Evolutionary conservation across 345 rosid genomes (phyloP), one percentile per base, ranked within the genome.

Genomic region (Citrus australasica): DNA sequence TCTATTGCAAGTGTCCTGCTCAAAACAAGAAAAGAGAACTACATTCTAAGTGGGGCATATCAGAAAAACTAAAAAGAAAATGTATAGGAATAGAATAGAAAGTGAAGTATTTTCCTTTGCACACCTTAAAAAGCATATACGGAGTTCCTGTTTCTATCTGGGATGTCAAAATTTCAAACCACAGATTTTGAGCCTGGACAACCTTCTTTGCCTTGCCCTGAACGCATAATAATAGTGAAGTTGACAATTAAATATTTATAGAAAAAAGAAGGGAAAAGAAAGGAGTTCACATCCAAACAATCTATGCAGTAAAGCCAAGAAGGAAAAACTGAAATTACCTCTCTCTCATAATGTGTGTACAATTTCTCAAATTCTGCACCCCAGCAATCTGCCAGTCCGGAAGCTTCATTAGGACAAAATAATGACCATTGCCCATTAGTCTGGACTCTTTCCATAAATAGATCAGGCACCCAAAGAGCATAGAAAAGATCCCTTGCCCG

Each of bases 141-240:
- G 99, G 99, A 25, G 97, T 95, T 55, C 99, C 99, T 38, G 99
- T 95, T 84, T 95, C 99, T 21, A 95, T 91, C 76, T 95, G 99
- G 27, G 99, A 92, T 58, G 82, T 92, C 77, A 95, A 81, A 48
- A 95, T 86, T 81, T 91, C 98, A 82, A 89, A 91, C 98, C 98
- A 95, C 3, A 92, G 91, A 78, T 80, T 87, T 68, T 89, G 99
- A n/a, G 98, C 97, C 77, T 87, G 89, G 46, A 92, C 92, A 81
- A 91, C 92, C 84, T 92, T 95, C 86, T 88, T 95, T 69, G 97
- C 94, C 83, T 92, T 93, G 11, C 98, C 97, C 98, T 92, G 33
- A 13, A 62, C 51, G 68, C 59, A 62, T 4, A 75, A 76, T 6
- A 64, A 53, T 48, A 56, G 40, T 6, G 9, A 75, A 19, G 21